phyloP scores from a whole-genome alignment of 2,329 filamentous ascomycete genomes.

The Xylaria digitata region DNA sequence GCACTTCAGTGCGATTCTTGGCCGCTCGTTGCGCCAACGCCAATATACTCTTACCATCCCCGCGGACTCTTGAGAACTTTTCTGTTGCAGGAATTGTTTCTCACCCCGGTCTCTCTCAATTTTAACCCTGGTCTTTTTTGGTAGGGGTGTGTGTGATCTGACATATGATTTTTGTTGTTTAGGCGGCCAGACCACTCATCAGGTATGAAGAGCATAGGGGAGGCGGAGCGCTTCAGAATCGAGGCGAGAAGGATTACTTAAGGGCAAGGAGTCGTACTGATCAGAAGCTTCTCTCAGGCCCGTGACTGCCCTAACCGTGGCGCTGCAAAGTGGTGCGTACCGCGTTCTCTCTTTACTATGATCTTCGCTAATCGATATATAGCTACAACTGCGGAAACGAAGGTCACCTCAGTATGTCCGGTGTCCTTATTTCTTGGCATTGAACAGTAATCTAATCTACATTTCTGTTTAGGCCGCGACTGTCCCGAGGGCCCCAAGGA shows the following conservation, averaged over 20 bases:
- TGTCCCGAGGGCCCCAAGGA: slow-evolving; percentile 91
- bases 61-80: slow-evolving; percentile 13
- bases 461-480: slow-evolving; percentile 75
- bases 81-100: slow-evolving; percentile 34
- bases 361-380: slow-evolving; percentile 41
- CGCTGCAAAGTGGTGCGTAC: slow-evolving; percentile 79
- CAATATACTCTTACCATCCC: slow-evolving; percentile 8
- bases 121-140: slow-evolving; percentile 28
- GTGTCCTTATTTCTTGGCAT: slow-evolving; percentile 39
- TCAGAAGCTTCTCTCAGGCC: slow-evolving; percentile 62
- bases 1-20: slow-evolving; percentile 7
- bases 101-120: slow-evolving; percentile 33
- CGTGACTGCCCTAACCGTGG: slow-evolving; percentile 89
- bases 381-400: slow-evolving; percentile 60
- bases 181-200: slow-evolving; percentile 80
- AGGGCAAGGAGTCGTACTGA: slow-evolving; percentile 44
- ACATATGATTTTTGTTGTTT: slow-evolving; percentile 46
- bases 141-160: slow-evolving; percentile 43
- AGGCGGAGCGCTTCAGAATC: slow-evolving; percentile 22
- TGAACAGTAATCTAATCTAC: slow-evolving; percentile 39
- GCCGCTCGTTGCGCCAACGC: slow-evolving; percentile 2
- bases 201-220: slow-evolving; percentile 65
- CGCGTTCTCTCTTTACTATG: not conserved
- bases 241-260: slow-evolving; percentile 26
- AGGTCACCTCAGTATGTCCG: slow-evolving; percentile 79